Evolutionary conservation across 345 rosid species (phyloP), one percentile per base, ranked within the genome.

Genomic region (Arabidopsis arenosa): DNA sequence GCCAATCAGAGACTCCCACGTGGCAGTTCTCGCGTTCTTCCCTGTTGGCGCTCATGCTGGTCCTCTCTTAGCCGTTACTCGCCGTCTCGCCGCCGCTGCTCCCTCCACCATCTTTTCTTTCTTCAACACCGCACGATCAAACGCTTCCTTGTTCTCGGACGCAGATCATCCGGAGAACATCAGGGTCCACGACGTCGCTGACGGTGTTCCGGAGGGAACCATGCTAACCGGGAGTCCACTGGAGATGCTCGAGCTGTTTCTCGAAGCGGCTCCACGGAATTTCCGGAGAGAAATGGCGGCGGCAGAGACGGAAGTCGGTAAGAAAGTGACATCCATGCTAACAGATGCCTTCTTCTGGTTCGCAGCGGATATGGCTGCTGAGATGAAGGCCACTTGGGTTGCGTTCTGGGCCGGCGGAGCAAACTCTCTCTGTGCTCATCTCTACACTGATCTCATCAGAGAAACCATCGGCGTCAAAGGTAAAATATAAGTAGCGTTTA

Each of bases 281-380:
- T 82, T 81, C 56, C 55, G 37, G 26, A 58, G 49, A 32, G 80
- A 68, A 6, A 39, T 93, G n/a, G 73, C 76, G 0, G 15, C 15
- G 21, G 93, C 88, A 0, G 86, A 64, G 61, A 75, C 18, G 2
- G 87, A 80, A 51, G 70, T 55, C 0, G 89, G 93, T 4, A 43
- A 9, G 48, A 74, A 60, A 36, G 70, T 90, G 52, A 85, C 39
- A n/a, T 82, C 85, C 63, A 4, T 89, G 72, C 17, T 90, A 0
- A 74, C 88, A 0, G 95, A 90, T 41, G 87, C 83, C 14, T 86
- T 93, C 82, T 58, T 82, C 47, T 78, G 82, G 84, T 86, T 73
- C 70, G 72, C 77, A 0, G 84, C 63, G 7, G 84, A 79, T 3
- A 72, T 90, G 49, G 89, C 90, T 0, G 15, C 60, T 18, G 80